Evolutionary conservation across 306 rosid genomes (phyloP), one percentile per base, ranked within the genome.

Genomic region (Castanea crenata): DNA sequence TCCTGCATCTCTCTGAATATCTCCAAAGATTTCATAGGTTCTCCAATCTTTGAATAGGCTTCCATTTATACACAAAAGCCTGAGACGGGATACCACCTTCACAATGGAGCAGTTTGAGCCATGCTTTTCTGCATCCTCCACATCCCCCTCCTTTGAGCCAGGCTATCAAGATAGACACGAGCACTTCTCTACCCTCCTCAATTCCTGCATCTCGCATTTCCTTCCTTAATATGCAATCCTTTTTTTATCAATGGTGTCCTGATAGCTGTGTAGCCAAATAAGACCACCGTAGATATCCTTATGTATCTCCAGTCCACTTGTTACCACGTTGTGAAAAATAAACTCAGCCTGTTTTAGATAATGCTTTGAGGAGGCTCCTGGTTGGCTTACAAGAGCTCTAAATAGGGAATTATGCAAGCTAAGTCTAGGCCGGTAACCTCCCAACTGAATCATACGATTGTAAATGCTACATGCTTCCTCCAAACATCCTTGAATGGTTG

Each of bases 201-300:
- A 91, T 55, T 78, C 97, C 95, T 62, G 91, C 91, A 74, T 34
- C 83, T 64, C 73, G 79, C 97, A 94, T 92, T 83, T 89, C 97
- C 76, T 87, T 85, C 85, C 88, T 85, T 75, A 94, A 70, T n/a
- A 86, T 5, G 69, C 41, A 63, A 94, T 86, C 86, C 99, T 87
- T 73, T 90, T 92, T 83, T 64, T 90, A 86, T 94, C 99, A 51
- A 92, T 75, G 31, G 87, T 78, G 78, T 91, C 93, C 85, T 94
- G 99, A 85, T 86, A 90, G 85, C 99, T 94, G 84, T 92, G 99
- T 58, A 94, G 90, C 99, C 97, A 91, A 90, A 94, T 90, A 72
- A 94, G 85, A 76, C 99, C 97, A 65, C 88, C 87, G 57, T 88
- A 94, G 65, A 94, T 88, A 82, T 94, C 93, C 78, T 91, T 92